Base-by-base conservation (phyloP, 2,329 filamentous ascomycete species). In the Fusarium sp. region DNA sequence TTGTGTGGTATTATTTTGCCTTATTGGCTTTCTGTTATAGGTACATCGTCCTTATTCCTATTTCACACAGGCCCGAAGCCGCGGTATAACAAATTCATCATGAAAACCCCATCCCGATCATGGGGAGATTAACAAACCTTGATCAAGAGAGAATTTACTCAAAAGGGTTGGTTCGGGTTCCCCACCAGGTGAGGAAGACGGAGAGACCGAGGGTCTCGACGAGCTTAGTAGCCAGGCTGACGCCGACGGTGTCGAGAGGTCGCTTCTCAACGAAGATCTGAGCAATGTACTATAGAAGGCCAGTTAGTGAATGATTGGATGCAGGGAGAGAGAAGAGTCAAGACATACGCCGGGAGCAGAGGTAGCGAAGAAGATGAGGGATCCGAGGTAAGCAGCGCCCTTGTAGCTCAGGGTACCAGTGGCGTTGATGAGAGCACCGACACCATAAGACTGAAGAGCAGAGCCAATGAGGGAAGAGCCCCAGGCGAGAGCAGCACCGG, bases 321-420 rank as follows among this genome's bases (percentile, higher is more conserved):
- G 8, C 5, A 35, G 9, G 22, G 22, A 26, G 4, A 5, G 36
- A 10, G 51, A 42, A 39, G n/a, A 7, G 22, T 15, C 13, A 31
- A 38, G 64, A 76, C 89, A 77, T 91, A 97, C 94, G 69, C 91
- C 91, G 76, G 96, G 96, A 80, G 95, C 95, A 80, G 94, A 92
- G 78, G 92, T 95, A 78, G 96, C 96, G 75, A 95, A 89, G 89
- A 98, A 98, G 88, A 98, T 93, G 82, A 98, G 87, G 70, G 89
- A 89, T 77, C 96, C 96, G 70, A 98, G 89, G 87, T 98, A 98
- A 64, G 96, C 94, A 73, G 96, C 95, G 78, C 96, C 96, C 90
- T 98, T 98, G 89, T 98, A 98, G 86, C 90, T 95, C 74, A 98
- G 88, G 62, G 96, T 98, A 76, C 94, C 95, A 47, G 96, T 98